Evolutionary conservation across 108 stramenopile species (phyloP).

Genomic region (Aurantiochytrium sp.): DNA sequence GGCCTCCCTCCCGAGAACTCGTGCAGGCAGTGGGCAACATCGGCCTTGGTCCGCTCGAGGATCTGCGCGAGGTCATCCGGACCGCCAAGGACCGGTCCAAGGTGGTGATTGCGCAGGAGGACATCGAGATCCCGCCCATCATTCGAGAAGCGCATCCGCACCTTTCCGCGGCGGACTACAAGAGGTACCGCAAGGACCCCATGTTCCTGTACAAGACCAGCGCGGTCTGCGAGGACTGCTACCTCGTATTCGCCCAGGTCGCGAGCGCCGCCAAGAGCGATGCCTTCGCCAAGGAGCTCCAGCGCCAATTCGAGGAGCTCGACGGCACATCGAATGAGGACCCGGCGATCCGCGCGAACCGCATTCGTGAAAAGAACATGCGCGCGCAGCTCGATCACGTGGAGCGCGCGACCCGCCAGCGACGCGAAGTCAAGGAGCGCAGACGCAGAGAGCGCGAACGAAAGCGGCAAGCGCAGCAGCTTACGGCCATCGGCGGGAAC

Average conservation of each 20-base stretch:
- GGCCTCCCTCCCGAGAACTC: conserved; percentile 67
- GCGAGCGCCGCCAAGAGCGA: conserved; percentile 38
- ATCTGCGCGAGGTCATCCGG: conserved; percentile 27
- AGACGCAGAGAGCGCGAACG: background rate
- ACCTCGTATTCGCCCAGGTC: conserved; percentile 67
- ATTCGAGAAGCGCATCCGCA: conserved; percentile 64
- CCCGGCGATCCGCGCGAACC: background rate
- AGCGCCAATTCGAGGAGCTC: conserved; percentile 32
- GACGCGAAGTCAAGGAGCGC: background rate
- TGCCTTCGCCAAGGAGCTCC: conserved; percentile 36
- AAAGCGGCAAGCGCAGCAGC: background rate
- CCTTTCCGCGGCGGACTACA: conserved; percentile 55
- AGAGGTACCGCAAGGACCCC: conserved; percentile 63
- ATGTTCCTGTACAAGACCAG: conserved; percentile 70
- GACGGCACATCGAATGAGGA: background rate
- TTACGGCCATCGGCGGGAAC: background rate
- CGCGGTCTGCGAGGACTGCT: conserved; percentile 70
- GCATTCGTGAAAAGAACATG: conserved; percentile 30
- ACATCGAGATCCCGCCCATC: conserved; percentile 68
- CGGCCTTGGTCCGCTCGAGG: conserved; percentile 63
- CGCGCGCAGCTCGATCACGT: conserved; percentile 21
- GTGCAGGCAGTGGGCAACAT: conserved; percentile 68
- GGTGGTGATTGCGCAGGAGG: conserved; percentile 24
- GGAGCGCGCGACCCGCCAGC: conserved; percentile 36
- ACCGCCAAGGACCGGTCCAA: conserved; percentile 10